Conservation (phyloP, 768 basidiomycete species). For the Cyclocybe cylindracea region DNA sequence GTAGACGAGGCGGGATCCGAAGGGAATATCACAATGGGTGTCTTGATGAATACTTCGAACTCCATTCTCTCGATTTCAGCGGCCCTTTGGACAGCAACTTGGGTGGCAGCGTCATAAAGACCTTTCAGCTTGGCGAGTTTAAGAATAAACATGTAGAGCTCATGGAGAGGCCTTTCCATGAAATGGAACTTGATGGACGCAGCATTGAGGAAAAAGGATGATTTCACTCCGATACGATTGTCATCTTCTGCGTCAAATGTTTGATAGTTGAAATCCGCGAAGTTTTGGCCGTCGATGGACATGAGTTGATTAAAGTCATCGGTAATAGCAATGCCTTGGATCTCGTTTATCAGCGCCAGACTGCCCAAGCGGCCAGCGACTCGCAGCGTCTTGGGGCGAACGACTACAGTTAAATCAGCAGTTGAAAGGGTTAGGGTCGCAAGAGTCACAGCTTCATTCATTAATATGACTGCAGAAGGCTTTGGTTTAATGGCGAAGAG, state of each 20-base stretch:
- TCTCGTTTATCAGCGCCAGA: constrained; percentile 79
- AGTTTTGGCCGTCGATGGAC: constrained; percentile 91
- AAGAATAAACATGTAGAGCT: constrained; percentile 78
- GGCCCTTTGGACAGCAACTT: constrained; percentile 89
- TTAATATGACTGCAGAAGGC: constrained; percentile 61
- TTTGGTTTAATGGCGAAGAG: not conserved
- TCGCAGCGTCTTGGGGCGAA: constrained; percentile 72
- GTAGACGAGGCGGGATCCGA: constrained; percentile 57
- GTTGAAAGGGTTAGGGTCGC: constrained; percentile 91
- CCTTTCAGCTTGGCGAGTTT: constrained; percentile 92
- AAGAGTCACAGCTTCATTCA: constrained; percentile 67
- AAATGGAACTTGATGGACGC: constrained; percentile 90
- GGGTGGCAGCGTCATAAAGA: constrained; percentile 90
- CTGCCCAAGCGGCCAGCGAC: constrained; percentile 83
- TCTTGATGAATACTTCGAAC: constrained; percentile 87
- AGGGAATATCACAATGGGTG: constrained; percentile 91
- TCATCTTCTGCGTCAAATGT: constrained; percentile 80
- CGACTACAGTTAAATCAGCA: constrained; percentile 78
- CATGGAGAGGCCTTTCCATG: constrained; percentile 87
- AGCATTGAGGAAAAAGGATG: constrained; percentile 77
- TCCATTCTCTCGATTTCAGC: constrained; percentile 94
- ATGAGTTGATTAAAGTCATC: constrained; percentile 82
- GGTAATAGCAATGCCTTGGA: constrained; percentile 46
- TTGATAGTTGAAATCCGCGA: constrained; percentile 93
- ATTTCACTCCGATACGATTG: constrained; percentile 77